Base-by-base conservation (phyloP, 768 basidiomycete species). In the Tephrocybe sp. region DNA sequence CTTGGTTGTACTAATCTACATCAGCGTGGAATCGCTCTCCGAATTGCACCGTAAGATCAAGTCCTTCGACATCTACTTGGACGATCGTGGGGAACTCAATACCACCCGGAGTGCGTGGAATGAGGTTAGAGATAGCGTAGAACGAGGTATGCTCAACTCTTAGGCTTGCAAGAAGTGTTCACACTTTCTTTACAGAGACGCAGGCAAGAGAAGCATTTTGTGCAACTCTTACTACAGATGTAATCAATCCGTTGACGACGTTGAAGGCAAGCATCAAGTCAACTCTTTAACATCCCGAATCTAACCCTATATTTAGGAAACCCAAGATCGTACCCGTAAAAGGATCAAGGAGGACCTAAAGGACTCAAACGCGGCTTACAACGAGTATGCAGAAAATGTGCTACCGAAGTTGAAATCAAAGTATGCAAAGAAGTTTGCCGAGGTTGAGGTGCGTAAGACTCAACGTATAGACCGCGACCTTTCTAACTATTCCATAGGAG, bases 311-410 rank as follows among this genome's bases (percentile, higher is more conserved):
- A 44, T 17, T 14, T 54, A 93, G 91, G 93, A 95, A 59, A 88
- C 86, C 10, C 93, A 96, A 72, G 90, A 92, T 48, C 82, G 94
- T 32, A 95, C 92, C n/a, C 79, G 90, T 41, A 90, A 91, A 64
- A 84, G 91, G 23, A 88, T 97, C 66, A 92, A 89, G 65, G 93
- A 96, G 62, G 93, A 95, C 64, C 68, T 95, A 49, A 93, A 92
- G 66, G 83, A 84, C 8, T 90, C 93, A 0, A 73, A 74, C n/a
- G 58, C 68, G 48, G 82, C 87, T 28, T 93, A 96, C 66, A 79
- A 80, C 26, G 93, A 96, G 26, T 93, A 85, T 62, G 84, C 85
- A 10, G 90, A 92, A 62, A 83, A 76, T 48, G 73, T 78, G n/a
- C 73, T 95, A 8, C 93, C 93, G 1, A 87, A 84, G 60, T 69